These are phyloP conservation scores for Gracilaria gracilis DNA, from an alignment of 23 red algal genomes.

Conservation along the genomic window DNA sequence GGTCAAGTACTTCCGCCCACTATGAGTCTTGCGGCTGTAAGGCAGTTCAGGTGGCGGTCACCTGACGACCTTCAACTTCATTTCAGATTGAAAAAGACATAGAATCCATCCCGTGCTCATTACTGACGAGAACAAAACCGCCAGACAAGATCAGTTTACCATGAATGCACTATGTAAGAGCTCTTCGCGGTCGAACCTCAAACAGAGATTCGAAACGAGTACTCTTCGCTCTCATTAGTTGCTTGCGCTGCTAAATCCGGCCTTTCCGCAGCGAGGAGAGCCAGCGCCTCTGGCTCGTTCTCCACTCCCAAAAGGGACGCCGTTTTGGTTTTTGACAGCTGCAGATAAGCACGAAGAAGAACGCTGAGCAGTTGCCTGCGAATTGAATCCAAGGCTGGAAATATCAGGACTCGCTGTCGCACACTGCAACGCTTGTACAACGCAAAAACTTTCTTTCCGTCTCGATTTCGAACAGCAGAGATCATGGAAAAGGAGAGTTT, in stretches of 20 bases:
- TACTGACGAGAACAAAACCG: background rate
- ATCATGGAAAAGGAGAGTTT: slow-evolving; percentile 25
- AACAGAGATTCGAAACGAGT: slow-evolving; percentile 24
- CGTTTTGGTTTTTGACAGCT: slow-evolving; percentile 14
- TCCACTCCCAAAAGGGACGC: slow-evolving; percentile 30
- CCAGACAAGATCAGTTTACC: background rate
- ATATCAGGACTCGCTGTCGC: slow-evolving; percentile 33
- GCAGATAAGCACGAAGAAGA: slow-evolving; percentile 43
- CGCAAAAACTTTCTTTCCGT: slow-evolving; percentile 9
- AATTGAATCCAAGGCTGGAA: slow-evolving; percentile 27
- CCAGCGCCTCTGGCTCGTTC: slow-evolving; percentile 29
- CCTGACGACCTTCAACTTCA: slow-evolving; percentile 86
- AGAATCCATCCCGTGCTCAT: background rate
- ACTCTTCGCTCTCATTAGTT: slow-evolving; percentile 12
- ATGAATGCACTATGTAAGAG: background rate
- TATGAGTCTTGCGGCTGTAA: slow-evolving; percentile 90
- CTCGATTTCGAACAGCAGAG: slow-evolving; percentile 30
- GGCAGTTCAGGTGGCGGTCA: slow-evolving; percentile 86
- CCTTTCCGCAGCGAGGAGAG: slow-evolving; percentile 39
- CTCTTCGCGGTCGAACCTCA: background rate
- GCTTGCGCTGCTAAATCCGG: slow-evolving; percentile 33
- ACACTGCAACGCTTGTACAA: slow-evolving; percentile 44
- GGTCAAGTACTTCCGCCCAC: slow-evolving; percentile 74
- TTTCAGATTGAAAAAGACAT: slow-evolving; percentile 76
- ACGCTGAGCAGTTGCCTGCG: slow-evolving; percentile 10